These are phyloP conservation scores for Penicillium pancosmium DNA, from an alignment of 495 filamentous ascomycete genomes.

Conservation along the genomic window DNA sequence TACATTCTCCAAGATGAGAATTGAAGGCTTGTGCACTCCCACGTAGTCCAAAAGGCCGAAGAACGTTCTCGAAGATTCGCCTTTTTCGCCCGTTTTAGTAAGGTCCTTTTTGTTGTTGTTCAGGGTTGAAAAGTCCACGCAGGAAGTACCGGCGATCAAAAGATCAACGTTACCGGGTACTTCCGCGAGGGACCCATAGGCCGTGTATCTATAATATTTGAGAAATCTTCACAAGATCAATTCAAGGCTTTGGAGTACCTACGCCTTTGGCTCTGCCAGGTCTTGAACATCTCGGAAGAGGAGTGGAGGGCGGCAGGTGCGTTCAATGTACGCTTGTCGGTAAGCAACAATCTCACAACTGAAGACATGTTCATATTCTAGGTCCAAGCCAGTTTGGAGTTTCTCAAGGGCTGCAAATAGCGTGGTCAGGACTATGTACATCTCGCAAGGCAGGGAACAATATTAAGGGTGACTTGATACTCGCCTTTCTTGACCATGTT, in stretches of 20 bases:
- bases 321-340: conserved; percentile 81
- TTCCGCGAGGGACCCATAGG: conserved; percentile 60
- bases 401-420: not conserved
- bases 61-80: conserved; percentile 75
- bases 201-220: conserved; percentile 58
- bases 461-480: conserved; percentile 5
- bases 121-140: conserved; percentile 66
- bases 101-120: conserved; percentile 46
- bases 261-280: conserved; percentile 58
- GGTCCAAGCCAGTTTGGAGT: not conserved
- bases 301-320: conserved; percentile 65
- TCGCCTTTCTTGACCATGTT: conserved; percentile 51
- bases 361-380: conserved; percentile 63
- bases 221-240: no score
- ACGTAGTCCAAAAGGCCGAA: conserved; percentile 63
- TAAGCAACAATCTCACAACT: conserved; percentile 77
- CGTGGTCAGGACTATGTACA: not conserved
- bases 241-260: conserved; percentile 34
- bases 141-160: conserved; percentile 75
- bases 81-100: conserved; percentile 37
- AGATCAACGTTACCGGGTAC: conserved; percentile 68
- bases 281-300: conserved; percentile 75
- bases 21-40: conserved; percentile 54
- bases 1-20: conserved; percentile 81
- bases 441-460: no score